Conservation (phyloP, 495 filamentous ascomycete species). For the Aspergillus heteromorphus region DNA sequence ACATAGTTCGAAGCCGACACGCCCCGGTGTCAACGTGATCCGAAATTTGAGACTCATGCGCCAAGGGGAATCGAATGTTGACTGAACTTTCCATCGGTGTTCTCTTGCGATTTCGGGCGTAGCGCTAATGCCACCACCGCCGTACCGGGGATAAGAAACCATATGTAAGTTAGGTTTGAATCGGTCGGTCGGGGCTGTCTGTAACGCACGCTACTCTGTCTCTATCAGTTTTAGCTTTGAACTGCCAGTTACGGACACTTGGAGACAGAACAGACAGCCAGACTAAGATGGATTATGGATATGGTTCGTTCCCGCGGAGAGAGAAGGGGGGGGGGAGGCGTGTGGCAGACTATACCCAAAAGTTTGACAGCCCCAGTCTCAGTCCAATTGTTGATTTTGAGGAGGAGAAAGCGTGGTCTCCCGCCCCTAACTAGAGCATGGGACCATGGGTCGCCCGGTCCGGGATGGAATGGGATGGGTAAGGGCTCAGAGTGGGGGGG, state of each 20-base stretch:
- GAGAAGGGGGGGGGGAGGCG: background rate
- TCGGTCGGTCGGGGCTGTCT: background rate
- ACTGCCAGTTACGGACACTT: background rate
- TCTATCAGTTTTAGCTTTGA: background rate
- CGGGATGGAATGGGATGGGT: no score
- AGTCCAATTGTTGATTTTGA: background rate
- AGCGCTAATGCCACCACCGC: background rate
- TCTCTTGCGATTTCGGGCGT: constrained; percentile 15
- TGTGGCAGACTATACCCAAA: background rate
- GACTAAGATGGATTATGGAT: no score
- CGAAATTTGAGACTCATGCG: background rate
- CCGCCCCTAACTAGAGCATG: background rate
- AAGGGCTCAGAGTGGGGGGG: no score
- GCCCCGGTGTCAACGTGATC: background rate
- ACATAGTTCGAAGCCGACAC: background rate
- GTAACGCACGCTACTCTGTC: background rate
- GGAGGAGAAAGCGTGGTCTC: background rate
- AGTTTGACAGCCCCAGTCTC: background rate
- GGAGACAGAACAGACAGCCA: background rate
- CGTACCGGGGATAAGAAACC: background rate
- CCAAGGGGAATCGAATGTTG: constrained; percentile 2
- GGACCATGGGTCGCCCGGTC: no score
- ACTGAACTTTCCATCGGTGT: constrained; percentile 3
- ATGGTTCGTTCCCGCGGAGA: background rate
- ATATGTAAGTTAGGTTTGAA: background rate